Percentiles rank a stretch among this genome's conserved stretches.
Conservation (phyloP, 2,329 filamentous ascomycete genomes). For the Hypomyces rosellus region DNA sequence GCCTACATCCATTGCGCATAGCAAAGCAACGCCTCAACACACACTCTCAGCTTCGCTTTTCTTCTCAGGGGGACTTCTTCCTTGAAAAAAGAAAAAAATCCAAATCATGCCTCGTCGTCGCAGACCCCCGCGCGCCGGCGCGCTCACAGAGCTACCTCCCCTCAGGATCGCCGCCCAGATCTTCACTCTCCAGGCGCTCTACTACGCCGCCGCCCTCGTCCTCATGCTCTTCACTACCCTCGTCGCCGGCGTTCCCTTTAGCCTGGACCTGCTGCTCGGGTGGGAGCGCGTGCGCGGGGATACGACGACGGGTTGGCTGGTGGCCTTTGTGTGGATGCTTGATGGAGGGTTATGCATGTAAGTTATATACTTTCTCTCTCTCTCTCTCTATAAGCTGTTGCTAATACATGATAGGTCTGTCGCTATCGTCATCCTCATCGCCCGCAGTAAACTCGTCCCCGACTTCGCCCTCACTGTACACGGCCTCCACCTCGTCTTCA, state of each 20-base stretch:
- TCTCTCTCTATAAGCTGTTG: not conserved
- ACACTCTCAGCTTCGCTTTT: too few species aligned
- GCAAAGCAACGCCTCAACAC: too few species aligned
- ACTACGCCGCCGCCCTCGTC: conserved; percentile 45
- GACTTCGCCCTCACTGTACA: conserved; percentile 92
- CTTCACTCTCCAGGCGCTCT: conserved; percentile 48
- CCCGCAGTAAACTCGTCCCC: conserved; percentile 86
- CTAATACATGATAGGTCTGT: conserved; percentile 54
- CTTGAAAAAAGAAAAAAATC: not conserved
- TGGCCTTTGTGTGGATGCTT: conserved; percentile 52
- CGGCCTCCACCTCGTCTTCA: conserved; percentile 71
- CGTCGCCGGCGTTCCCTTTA: conserved; percentile 50
- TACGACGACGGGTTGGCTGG: conserved; percentile 55
- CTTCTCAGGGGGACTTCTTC: too few species aligned
- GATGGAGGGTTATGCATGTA: conserved; percentile 49
- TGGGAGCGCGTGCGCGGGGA: conserved; percentile 55
- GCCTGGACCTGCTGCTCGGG: conserved; percentile 48
- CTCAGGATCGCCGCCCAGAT: conserved; percentile 56
- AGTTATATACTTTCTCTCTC: conserved; percentile 16
- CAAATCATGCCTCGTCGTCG: conserved; percentile 46
- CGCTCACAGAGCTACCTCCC: conserved; percentile 55
- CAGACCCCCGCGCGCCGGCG: conserved; percentile 53
- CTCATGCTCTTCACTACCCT: conserved; percentile 54
- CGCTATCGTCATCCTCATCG: conserved; percentile 75
- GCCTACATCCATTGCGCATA: too few species aligned